Evolutionary conservation across 2,329 filamentous ascomycete species (phyloP), one percentile per base, ranked within the genome.

Genomic region (Verticillium nubilum): DNA sequence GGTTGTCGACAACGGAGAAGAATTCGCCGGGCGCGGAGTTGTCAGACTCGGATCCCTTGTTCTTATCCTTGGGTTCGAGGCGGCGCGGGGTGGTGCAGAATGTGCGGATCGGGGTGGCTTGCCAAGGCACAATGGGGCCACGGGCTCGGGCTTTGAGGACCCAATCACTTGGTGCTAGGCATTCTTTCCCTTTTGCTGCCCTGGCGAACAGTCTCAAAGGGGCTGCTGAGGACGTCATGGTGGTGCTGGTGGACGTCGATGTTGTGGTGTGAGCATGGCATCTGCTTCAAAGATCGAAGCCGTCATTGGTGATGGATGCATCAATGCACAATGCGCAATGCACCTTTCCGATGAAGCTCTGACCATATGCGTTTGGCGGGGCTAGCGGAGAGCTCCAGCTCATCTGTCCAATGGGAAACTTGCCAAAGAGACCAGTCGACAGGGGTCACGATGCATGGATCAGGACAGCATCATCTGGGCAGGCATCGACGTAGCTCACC

Each of bases 1-100:
- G 92, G 61, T 90, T 88, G 76, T 99, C 94, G 65, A 97, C 84
- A 64, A 97, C 87, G 7, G 92, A 97, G 61, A 86, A 82, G 78
- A 96, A 97, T 70, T 82, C 82, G 27, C 42, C 56, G 1, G 91
- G 89, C 70, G 92, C 85, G 68, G 96, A 91, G 67, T 83, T 88
- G 31, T 57, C 56, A 3, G n/a, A 7, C n/a, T 25, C 42, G 42
- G 42, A 23, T n/a, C 9, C 42, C n/a, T n/a, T 12, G 7, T 47
- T 47, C 42, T 47, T 47, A 15, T 85, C 82, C 64, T 84, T 82
- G 5, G 60, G 63, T 52, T 67, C 68, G 53, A 62, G 61, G n/a
- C 63, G 60, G 50, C 63, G 62, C 10, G 62, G 56, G 7, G 63
- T 63, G 19, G 58, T 60, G 54, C 60, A 59, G 57, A 63, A 62